These are phyloP conservation scores for Spongospora subterranea DNA, from an alignment of 208 protist genomes.

Conservation along the genomic window DNA sequence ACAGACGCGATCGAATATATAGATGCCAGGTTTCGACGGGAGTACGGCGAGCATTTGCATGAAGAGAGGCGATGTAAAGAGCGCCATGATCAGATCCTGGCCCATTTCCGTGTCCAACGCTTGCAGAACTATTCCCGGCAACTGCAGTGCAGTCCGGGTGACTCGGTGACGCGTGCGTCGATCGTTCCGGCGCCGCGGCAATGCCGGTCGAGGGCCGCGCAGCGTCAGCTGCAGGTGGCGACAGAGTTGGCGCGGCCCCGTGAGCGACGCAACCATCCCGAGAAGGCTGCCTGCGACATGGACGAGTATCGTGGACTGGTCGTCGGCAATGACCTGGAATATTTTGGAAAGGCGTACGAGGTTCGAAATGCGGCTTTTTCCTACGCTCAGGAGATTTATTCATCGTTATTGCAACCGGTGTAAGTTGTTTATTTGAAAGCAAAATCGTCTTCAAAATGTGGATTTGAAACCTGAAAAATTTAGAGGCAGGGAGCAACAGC, in stretches of 20 bases:
- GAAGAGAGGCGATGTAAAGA: neutral
- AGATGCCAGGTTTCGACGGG: neutral
- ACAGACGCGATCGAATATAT: conserved; percentile 34
- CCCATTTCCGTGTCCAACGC: conserved; percentile 18
- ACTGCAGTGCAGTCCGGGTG: neutral
- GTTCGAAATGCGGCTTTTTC: neutral
- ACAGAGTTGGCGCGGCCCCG: neutral
- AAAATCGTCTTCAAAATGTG: too few species aligned
- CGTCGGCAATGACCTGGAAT: neutral
- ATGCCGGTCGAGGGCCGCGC: too few species aligned
- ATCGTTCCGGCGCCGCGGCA: too few species aligned
- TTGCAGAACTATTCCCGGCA: neutral
- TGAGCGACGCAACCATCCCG: neutral
- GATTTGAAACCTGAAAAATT: too few species aligned
- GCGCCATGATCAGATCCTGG: conserved; percentile 47
- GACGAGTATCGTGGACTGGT: conserved; percentile 4
- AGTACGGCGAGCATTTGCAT: neutral
- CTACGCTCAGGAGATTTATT: conserved; percentile 15
- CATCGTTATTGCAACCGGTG: neutral
- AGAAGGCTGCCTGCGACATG: neutral
- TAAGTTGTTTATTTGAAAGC: too few species aligned
- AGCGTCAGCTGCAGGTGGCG: too few species aligned
- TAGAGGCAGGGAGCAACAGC: too few species aligned
- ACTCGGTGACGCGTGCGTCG: too few species aligned
- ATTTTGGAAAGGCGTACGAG: neutral